Base-by-base conservation (phyloP, 208 protist species). In the Leishmania tarentolae region DNA sequence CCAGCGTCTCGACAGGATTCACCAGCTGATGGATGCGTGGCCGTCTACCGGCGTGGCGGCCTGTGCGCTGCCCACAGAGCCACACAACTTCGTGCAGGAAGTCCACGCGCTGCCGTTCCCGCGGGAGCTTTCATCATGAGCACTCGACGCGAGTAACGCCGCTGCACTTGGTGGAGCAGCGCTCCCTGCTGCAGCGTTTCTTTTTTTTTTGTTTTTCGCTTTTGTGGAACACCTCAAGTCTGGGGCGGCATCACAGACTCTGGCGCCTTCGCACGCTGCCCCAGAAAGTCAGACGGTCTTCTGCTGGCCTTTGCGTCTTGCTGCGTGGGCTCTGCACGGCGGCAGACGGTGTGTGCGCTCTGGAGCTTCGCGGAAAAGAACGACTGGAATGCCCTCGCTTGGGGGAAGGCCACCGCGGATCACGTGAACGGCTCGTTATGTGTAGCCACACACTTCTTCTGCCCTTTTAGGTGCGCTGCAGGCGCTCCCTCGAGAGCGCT, bases 101-200 rank as follows among this genome's bases (percentile, higher is more conserved):
- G 66, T 94, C 3, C 89, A 91, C 75, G 81, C 83, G 1, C 86
- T 96, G 31, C 91, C 91, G 4, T 79, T 94, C 53, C 93, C 93
- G 11, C 83, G 81, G 0, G 91, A 96, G 65, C 65, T 96, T 17
- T 84, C 75, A 0, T 42, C 40, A 3, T 86, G 44, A 65, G 47
- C 42, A 50, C 17, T 13, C 6, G 15, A 57, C 3, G 50, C 15
- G 70, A 8, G 50, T 8, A 61, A 24, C 37, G 44, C 3, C 19
- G 17, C 17, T 42, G 24, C 68, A 52, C 40, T 31, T 24, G 28
- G 0, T 13, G 19, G 68, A 19, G 24, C 11, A 6, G 21, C 37
- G n/a, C 37, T 8, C 68, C 52, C 28, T 65, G n/a, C n/a, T 65
- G n/a, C 59, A 7, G 8, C 59, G 13, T 9, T 37, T 8, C 9